Base-by-base conservation (phyloP, 2,329 filamentous ascomycete species). In the Periglandula ipomoeae region DNA sequence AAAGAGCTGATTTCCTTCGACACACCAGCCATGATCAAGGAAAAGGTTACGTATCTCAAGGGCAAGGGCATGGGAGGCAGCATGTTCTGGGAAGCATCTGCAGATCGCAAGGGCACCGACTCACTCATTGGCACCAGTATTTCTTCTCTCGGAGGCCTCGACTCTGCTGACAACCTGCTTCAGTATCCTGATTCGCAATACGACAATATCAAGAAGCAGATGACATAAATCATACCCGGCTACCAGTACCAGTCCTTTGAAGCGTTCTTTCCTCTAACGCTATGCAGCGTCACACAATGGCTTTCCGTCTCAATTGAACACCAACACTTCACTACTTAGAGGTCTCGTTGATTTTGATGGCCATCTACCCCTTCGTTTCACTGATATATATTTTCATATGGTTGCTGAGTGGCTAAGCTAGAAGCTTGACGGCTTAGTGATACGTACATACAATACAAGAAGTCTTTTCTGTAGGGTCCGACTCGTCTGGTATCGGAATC, bases 51-150 rank as follows among this genome's bases (percentile, higher is more conserved):
- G 3, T 91, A 84, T 62, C 77, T 89, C 56, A 73, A 76, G 64
- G 59, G 66, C 44, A 71, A 74, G 48, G 75, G 79, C 0, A 72
- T 93, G 1, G 87, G 82, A 3, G 88, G 87, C 22, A 81, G 78
- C 26, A 91, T 93, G 86, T 94, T 87, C 77, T 94, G 87, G 87
- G 87, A 93, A 63, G 81, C 78, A 15, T 87, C 81, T 52, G 81
- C 74, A 7, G 88, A 94, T 62, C 75, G 75, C 58, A 72, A 59
- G 4, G 79, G 74, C 17, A 65, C 65, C 10, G 73, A 75, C 3
- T 86, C 81, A 55, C 67, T 93, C 56, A 82, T 86, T 49, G 59
- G 63, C 32, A 74, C 74, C 5, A 63, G 58, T 3, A 65, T 74
- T 13, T 69, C 69, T n/a, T 66, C 68, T 4, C 57, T 64, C 2